These are phyloP conservation scores for Uronychia binucleata DNA, from an alignment of 73 alveolate genomes.

Conservation along the genomic window DNA sequence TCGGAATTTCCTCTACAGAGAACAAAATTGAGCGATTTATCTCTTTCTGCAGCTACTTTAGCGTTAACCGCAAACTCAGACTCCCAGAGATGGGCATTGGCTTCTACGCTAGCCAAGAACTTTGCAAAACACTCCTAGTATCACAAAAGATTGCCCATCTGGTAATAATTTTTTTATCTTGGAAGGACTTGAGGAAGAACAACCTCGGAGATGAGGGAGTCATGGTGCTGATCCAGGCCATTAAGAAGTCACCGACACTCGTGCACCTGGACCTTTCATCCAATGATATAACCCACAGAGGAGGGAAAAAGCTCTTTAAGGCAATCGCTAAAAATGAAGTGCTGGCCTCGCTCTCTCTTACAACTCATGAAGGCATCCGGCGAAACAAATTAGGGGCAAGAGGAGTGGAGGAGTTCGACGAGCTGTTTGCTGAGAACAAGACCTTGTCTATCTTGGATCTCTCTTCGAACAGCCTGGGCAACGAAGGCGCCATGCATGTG, in stretches of 20 bases:
- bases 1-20: slow-evolving; percentile 14
- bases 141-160: slow-evolving; percentile 14
- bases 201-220: slow-evolving; percentile 70
- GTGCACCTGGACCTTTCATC: slow-evolving; percentile 58
- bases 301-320: slow-evolving; percentile 51
- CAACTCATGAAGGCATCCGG: slow-evolving; percentile 52
- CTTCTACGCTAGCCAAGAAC: slow-evolving; percentile 15
- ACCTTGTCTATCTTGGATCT: slow-evolving; percentile 41
- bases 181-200: slow-evolving; percentile 47
- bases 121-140: slow-evolving; percentile 15
- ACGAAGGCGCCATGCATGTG: slow-evolving; percentile 40
- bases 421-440: slow-evolving; percentile 20
- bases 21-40: slow-evolving; percentile 12
- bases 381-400: slow-evolving; percentile 58
- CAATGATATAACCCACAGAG: slow-evolving; percentile 59
- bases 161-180: background rate
- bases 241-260: slow-evolving; percentile 29
- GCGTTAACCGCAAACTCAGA: slow-evolving; percentile 21
- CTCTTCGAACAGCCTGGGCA: slow-evolving; percentile 41
- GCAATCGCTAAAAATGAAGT: slow-evolving; percentile 35
- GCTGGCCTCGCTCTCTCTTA: slow-evolving; percentile 31
- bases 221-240: slow-evolving; percentile 33
- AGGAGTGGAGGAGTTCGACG: slow-evolving; percentile 44
- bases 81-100: slow-evolving; percentile 43
- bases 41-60: slow-evolving; percentile 20